phyloP scores from a whole-genome alignment of 2,329 filamentous ascomycete species.

The Bimuria novae-zelandiae region DNA sequence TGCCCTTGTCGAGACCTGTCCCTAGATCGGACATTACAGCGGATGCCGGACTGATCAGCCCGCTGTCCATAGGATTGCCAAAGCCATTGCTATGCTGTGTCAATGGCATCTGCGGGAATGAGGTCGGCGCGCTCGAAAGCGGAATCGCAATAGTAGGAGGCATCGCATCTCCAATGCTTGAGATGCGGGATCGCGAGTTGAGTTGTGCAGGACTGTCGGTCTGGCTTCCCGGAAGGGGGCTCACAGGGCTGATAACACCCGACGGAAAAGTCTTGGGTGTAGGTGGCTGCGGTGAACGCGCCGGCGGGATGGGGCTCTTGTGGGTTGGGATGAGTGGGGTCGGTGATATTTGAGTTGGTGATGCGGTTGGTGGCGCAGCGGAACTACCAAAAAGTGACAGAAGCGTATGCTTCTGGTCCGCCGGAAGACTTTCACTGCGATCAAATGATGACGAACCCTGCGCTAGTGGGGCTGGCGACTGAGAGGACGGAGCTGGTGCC shows the following conservation, averaged over 20 bases:
- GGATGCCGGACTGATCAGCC: constrained; percentile 7
- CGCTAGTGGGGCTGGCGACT: constrained; percentile 13
- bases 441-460: constrained; percentile 23
- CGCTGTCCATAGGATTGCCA: constrained; percentile 8
- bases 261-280: constrained; percentile 39
- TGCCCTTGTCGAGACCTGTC: constrained; percentile 12
- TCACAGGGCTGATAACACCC: constrained; percentile 46
- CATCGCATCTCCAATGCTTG: constrained; percentile 36
- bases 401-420: constrained; percentile 41
- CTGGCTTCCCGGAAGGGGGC: constrained; percentile 37
- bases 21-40: constrained; percentile 2
- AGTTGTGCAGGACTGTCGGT: constrained; percentile 34
- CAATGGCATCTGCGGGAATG: constrained; percentile 3
- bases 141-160: constrained; percentile 26
- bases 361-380: constrained; percentile 16
- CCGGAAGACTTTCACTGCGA: constrained; percentile 31
- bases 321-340: constrained; percentile 17
- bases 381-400: constrained; percentile 45
- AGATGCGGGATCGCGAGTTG: constrained; percentile 39
- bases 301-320: constrained; percentile 22
- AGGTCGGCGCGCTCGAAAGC: constrained; percentile 14
- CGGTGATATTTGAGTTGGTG: constrained; percentile 16
- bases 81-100: constrained; percentile 10
- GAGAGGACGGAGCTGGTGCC: constrained; percentile 8
- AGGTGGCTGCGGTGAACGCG: constrained; percentile 29